Conservation (phyloP, 2,329 filamentous ascomycete genomes). For the Chaetomiaceae sp. region DNA sequence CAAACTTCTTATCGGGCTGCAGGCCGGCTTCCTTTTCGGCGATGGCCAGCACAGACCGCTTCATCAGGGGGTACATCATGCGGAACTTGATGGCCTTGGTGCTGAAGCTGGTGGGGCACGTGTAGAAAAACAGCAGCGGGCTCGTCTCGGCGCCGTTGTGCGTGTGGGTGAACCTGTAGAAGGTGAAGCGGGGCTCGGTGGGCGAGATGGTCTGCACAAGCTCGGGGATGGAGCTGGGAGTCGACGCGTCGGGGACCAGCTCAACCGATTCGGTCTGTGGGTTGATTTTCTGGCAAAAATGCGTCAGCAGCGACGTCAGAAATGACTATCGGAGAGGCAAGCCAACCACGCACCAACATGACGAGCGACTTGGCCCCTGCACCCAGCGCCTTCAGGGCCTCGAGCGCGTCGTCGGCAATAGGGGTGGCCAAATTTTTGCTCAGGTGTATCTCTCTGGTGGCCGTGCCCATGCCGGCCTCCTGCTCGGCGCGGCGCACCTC, state of each 20-base stretch:
- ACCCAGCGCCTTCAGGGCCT: conserved; percentile 57
- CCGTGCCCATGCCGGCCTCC: conserved; percentile 66
- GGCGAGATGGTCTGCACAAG: conserved; percentile 59
- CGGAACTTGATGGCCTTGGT: conserved; percentile 72
- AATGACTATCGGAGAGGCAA: background rate
- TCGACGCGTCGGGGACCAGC: conserved; percentile 52
- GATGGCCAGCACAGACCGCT: conserved; percentile 60
- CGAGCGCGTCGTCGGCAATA: conserved; percentile 58
- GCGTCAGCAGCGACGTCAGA: background rate
- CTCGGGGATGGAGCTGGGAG: conserved; percentile 51
- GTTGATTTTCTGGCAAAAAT: conserved; percentile 61
- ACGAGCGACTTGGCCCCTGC: conserved; percentile 51
- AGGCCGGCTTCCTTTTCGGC: conserved; percentile 64
- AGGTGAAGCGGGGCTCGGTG: conserved; percentile 70
- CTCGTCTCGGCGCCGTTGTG: conserved; percentile 48
- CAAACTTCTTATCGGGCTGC: conserved; percentile 64
- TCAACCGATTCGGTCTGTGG: conserved; percentile 64
- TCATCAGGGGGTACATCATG: conserved; percentile 77
- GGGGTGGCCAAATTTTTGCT: conserved; percentile 56
- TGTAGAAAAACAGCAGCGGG: conserved; percentile 76
- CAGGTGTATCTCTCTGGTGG: conserved; percentile 53
- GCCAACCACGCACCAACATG: conserved; percentile 54
- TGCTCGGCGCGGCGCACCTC: conserved; percentile 73
- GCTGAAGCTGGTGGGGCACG: conserved; percentile 61
- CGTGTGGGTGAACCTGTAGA: conserved; percentile 64